A percentile compares a stretch with the other conserved stretches of the same genome.
Conservation (phyloP, 2,329 filamentous ascomycete genomes). For the Colletotrichum trifolii region DNA sequence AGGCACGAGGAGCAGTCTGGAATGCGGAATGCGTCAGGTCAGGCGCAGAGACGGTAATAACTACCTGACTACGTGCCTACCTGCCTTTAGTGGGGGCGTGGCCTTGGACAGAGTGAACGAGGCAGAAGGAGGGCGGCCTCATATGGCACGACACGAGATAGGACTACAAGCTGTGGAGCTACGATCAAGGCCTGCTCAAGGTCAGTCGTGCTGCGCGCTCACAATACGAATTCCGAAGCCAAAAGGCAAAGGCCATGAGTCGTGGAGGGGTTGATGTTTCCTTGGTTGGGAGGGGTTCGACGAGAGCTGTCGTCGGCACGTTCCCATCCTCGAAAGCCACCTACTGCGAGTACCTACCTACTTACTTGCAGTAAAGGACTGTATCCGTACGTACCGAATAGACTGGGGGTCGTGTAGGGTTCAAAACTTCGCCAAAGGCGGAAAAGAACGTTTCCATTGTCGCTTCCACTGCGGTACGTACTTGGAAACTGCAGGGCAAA, state of each 20-base stretch:
- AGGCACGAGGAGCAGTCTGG: slow-evolving; percentile 30
- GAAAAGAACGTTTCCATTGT: slow-evolving; percentile 37
- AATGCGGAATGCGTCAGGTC: slow-evolving; percentile 21
- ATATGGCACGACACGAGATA: background rate
- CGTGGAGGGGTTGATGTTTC: background rate
- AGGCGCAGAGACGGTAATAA: slow-evolving; percentile 6
- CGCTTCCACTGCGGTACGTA: slow-evolving; percentile 22
- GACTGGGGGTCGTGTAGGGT: background rate
- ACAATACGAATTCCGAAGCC: background rate
- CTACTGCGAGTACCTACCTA: background rate
- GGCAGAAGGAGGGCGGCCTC: too few species aligned
- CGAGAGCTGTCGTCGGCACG: too few species aligned
- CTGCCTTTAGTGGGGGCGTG: background rate
- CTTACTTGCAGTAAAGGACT: background rate
- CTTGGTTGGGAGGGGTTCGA: too few species aligned
- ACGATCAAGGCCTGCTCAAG: background rate
- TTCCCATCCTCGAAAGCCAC: background rate
- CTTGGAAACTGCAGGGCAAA: background rate
- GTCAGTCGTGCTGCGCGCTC: background rate
- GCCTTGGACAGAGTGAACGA: too few species aligned
- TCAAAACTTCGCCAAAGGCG: slow-evolving; percentile 26
- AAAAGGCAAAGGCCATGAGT: slow-evolving; percentile 11
- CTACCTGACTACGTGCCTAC: background rate
- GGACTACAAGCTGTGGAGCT: slow-evolving; percentile 14
- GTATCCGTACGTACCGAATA: slow-evolving; percentile 1